phyloP scores from a whole-genome alignment of 352 stramenopile species.

The Phytophthora boehmeriae region DNA sequence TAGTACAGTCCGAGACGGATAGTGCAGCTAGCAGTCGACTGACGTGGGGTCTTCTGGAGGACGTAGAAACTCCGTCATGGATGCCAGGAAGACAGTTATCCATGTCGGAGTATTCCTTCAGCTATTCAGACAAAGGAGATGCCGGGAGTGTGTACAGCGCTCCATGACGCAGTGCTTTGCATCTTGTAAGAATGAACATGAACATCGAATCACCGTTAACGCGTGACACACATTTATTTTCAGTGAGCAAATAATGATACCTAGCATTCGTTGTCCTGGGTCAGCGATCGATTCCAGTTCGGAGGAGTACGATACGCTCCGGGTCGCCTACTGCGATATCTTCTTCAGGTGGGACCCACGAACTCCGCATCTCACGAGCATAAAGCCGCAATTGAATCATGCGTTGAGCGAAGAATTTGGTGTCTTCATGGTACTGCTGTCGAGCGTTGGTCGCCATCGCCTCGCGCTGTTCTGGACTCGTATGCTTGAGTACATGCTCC shows the following conservation, averaged over 20 bases:
- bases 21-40: constrained; percentile 11
- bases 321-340: constrained; percentile 34
- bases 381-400: constrained; percentile 48
- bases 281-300: constrained; percentile 15
- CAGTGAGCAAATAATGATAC: too few species aligned
- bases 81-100: constrained; percentile 16
- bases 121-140: constrained; percentile 12
- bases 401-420: constrained; percentile 46
- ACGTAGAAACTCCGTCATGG: constrained; percentile 7
- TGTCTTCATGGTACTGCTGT: constrained; percentile 52
- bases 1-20: constrained; percentile 1
- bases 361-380: constrained; percentile 23
- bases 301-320: constrained; percentile 23
- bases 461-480: constrained; percentile 30
- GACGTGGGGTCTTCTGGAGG: constrained; percentile 18
- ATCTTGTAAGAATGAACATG: too few species aligned
- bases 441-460: constrained; percentile 28
- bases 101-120: constrained; percentile 13
- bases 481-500: constrained; percentile 35
- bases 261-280: neutral
- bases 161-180: neutral
- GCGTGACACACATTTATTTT: too few species aligned
- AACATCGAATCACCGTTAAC: too few species aligned
- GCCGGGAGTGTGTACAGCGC: constrained; percentile 6
- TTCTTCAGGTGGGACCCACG: constrained; percentile 27